Conservation (phyloP, 1,139 yeast genomes). For the Pneumocystis carinii region DNA sequence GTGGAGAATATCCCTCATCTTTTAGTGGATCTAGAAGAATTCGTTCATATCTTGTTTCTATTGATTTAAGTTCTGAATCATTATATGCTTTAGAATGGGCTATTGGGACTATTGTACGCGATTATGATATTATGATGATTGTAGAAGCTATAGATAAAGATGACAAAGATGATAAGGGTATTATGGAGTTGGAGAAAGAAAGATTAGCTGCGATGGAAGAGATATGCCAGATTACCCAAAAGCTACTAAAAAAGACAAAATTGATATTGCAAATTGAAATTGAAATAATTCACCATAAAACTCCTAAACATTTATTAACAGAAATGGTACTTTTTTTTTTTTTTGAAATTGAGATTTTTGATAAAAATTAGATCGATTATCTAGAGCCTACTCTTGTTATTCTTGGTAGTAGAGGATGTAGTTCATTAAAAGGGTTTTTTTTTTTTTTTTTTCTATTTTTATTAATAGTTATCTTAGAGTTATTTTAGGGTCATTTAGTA, state of each 20-base stretch:
- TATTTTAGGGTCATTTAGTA: constrained; percentile 57
- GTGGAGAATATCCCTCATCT: constrained; percentile 45
- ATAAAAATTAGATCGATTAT: constrained; percentile 38
- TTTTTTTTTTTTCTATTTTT: background rate
- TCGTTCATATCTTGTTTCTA: constrained; percentile 52
- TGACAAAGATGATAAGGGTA: constrained; percentile 16
- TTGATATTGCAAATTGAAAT: constrained; percentile 62
- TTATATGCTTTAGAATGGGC: constrained; percentile 81
- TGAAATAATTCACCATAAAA: constrained; percentile 70
- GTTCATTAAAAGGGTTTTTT: constrained; percentile 41
- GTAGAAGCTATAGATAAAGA: constrained; percentile 61
- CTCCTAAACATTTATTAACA: constrained; percentile 69
- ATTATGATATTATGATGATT: constrained; percentile 68
- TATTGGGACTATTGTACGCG: constrained; percentile 70
- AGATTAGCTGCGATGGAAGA: constrained; percentile 45
- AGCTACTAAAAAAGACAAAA: constrained; percentile 51
- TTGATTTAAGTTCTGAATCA: constrained; percentile 76
- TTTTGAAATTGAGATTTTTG: background rate
- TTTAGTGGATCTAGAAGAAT: constrained; percentile 39
- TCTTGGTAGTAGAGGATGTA: constrained; percentile 66
- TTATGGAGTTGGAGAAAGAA: constrained; percentile 23
- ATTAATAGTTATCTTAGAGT: constrained; percentile 28
- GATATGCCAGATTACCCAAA: constrained; percentile 45
- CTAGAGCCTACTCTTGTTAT: constrained; percentile 71
- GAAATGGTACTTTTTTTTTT: constrained; percentile 32